Evolutionary conservation across 768 basidiomycete genomes (phyloP).

Genomic region (Cystoderma amianthinum): DNA sequence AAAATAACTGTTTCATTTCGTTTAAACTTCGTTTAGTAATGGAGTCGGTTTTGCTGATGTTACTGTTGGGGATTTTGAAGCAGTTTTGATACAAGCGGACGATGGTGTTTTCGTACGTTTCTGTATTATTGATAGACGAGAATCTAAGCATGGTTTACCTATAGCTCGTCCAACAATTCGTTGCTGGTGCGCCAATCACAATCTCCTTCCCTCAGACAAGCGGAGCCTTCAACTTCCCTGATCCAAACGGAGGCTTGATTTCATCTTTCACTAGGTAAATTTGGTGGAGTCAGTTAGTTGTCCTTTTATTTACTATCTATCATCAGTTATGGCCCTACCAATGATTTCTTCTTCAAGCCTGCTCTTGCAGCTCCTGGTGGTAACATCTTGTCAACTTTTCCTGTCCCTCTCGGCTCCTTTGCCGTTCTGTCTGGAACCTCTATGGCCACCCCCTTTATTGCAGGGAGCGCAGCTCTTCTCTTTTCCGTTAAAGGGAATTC

Average conservation of each 20-base stretch:
- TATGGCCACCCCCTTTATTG: constrained; percentile 39
- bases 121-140: too few relatives aligned
- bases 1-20: background rate
- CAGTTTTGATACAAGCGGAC: constrained; percentile 43
- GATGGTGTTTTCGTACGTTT: constrained; percentile 50
- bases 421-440: constrained; percentile 36
- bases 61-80: constrained; percentile 36
- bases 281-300: background rate
- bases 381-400: constrained; percentile 40
- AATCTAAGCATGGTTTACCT: background rate
- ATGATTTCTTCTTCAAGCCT: constrained; percentile 54
- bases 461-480: constrained; percentile 36
- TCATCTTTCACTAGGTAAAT: constrained; percentile 38
- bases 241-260: constrained; percentile 47
- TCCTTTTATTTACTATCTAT: background rate
- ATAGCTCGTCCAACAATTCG: constrained; percentile 45
- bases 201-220: constrained; percentile 43
- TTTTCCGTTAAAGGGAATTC: constrained; percentile 31
- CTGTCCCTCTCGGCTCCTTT: constrained; percentile 30
- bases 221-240: constrained; percentile 32
- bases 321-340: constrained; percentile 47
- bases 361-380: constrained; percentile 48
- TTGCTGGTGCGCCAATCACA: constrained; percentile 30
- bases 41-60: constrained; percentile 39
- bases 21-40: constrained; percentile 24